Base-by-base conservation (phyloP, 176 grass and related monocot species). In the Microstegium vimineum region DNA sequence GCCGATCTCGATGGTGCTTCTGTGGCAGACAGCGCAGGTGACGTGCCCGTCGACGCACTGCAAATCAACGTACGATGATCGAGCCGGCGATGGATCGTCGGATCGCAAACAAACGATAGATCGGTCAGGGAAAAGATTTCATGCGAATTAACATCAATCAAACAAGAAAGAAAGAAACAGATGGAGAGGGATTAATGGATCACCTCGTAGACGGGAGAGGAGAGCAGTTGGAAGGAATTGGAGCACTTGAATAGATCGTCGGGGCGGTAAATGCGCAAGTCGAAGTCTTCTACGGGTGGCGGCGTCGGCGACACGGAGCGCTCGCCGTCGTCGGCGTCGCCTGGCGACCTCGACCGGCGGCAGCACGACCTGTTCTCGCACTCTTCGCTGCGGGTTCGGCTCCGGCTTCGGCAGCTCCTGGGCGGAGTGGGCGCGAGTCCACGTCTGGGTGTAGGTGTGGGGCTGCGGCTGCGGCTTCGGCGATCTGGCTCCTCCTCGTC, bases 121-220 rank as follows among this genome's bases (percentile, higher is more conserved):
- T n/a, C n/a, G n/a, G n/a, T n/a, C n/a, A 25, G 28, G 9, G 30
- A 16, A 22, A 16, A 22, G 11, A 37, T 37, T 37, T 5, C 5
- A 37, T 7, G 36, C 36, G 36, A 8, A 33, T 2, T 33, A n/a
- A 37, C 36, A 42, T 6, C 45, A 5, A 47, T 63, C 16, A 22
- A 25, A 62, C 10, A 35, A 8, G 22, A 1, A 1, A 25, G 77
- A 17, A 35, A 8, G 22, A 1, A 1, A 25, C 23, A 5, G 34
- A 71, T 61, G 25, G 22, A 43, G 22, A 6, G 10, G 20, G 8
- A 34, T 62, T 13, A 5, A 26, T 26, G 22, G 33, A 2, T 36
- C 14, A 75, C 80, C 68, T 73, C 80, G 80, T 73, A 62, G 80
- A 82, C 56, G 12, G 80, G 80, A 62, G 38, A 16, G 37, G 54